These are phyloP conservation scores for Blastobotrys proliferans DNA, from an alignment of 1,139 yeast genomes.

Conservation along the genomic window DNA sequence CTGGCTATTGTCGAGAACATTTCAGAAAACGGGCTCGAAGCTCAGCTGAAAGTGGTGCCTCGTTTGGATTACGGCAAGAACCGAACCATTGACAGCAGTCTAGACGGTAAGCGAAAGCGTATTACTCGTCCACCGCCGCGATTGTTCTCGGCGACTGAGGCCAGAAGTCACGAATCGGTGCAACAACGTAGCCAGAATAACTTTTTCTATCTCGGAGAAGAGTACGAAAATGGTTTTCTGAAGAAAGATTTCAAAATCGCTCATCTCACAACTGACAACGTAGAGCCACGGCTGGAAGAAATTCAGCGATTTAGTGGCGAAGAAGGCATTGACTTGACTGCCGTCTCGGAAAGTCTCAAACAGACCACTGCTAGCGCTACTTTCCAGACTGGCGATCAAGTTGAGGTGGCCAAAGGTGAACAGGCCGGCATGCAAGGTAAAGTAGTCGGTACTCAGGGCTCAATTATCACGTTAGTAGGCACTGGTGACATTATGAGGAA, in stretches of 20 bases:
- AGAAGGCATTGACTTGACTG: slow-evolving; percentile 79
- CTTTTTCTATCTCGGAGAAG: slow-evolving; percentile 78
- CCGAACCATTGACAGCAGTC: slow-evolving; percentile 48
- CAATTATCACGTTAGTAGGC: slow-evolving; percentile 54
- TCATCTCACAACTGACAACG: slow-evolving; percentile 74
- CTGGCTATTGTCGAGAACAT: slow-evolving; percentile 89
- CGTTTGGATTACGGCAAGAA: slow-evolving; percentile 84
- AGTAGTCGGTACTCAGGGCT: slow-evolving; percentile 65
- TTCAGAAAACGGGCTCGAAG: slow-evolving; percentile 93
- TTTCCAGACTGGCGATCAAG: slow-evolving; percentile 93
- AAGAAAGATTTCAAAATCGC: slow-evolving; percentile 83
- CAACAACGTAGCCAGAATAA: slow-evolving; percentile 71
- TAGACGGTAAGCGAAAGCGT: slow-evolving; percentile 46
- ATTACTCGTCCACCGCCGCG: slow-evolving; percentile 80
- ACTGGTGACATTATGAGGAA: slow-evolving; percentile 50
- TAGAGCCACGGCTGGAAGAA: slow-evolving; percentile 85
- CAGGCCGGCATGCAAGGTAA: slow-evolving; percentile 85
- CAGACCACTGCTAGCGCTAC: slow-evolving; percentile 53
- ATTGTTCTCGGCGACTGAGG: slow-evolving; percentile 59
- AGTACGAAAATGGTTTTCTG: slow-evolving; percentile 82
- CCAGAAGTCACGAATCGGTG: slow-evolving; percentile 56
- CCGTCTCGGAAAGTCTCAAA: slow-evolving; percentile 79
- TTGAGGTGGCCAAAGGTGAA: slow-evolving; percentile 88
- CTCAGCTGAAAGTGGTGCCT: slow-evolving; percentile 86
- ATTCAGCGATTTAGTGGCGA: slow-evolving; percentile 78